Conservation (phyloP, 208 protist species). For the Phytomonas serpens region DNA sequence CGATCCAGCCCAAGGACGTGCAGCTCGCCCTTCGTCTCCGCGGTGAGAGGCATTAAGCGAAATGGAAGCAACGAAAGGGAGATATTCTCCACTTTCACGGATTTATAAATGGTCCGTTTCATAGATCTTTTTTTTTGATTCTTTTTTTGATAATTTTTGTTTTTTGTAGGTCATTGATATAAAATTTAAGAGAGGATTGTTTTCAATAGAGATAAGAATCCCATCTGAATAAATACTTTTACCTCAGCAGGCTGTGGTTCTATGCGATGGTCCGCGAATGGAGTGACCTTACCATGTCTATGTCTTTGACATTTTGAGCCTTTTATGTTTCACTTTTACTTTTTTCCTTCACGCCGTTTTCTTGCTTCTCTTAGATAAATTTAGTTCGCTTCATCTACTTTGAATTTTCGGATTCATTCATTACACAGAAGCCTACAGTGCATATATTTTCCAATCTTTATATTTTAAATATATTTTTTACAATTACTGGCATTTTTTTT, state of each 20-base stretch:
- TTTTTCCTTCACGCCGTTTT: background rate
- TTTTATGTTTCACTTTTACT: background rate
- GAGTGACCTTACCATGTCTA: background rate
- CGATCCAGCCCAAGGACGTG: slow-evolving; percentile 75
- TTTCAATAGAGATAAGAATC: background rate
- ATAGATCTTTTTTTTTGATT: slow-evolving; percentile 5
- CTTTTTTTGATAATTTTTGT: background rate
- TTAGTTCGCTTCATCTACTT: background rate
- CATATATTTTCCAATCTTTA: background rate
- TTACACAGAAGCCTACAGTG: background rate
- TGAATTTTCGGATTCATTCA: too few species aligned
- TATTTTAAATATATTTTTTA: background rate
- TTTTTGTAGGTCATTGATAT: background rate
- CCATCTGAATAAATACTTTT: background rate
- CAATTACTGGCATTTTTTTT: background rate
- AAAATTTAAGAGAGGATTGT: background rate
- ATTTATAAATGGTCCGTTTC: background rate
- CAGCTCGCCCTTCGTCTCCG: slow-evolving; percentile 54
- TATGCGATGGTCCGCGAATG: background rate
- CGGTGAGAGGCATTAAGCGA: slow-evolving; percentile 47
- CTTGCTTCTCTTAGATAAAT: background rate
- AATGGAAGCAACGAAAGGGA: background rate
- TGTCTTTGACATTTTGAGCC: background rate
- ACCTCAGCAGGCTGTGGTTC: background rate
- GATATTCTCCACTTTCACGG: background rate